Conservation (phyloP, 257 asterid species). For the Salvia hispanica region DNA sequence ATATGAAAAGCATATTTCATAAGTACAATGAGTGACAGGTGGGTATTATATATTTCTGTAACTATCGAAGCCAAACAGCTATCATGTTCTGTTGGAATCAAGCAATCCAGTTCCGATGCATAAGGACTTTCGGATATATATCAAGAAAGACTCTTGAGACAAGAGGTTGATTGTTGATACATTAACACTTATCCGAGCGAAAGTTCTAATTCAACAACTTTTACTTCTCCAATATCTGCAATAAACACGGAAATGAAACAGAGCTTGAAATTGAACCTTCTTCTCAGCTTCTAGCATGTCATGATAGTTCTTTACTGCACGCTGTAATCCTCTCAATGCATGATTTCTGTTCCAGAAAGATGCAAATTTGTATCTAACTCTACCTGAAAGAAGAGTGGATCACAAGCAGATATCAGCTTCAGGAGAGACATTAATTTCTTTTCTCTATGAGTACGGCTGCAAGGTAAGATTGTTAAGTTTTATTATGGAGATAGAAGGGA, state of each 20-base stretch:
- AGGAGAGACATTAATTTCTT: constrained; percentile 1
- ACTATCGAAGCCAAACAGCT: constrained; percentile 10
- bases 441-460: constrained; percentile 9
- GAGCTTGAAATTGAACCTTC: constrained; percentile 57
- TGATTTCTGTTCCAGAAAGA: constrained; percentile 98
- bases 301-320: constrained; percentile 66
- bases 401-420: constrained; percentile 22
- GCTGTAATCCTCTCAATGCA: constrained; percentile 78
- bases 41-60: background rate
- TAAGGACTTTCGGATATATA: background rate
- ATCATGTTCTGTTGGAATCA: background rate
- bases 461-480: constrained; percentile 17
- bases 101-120: background rate
- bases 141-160: constrained; percentile 9
- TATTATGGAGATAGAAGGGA: constrained; percentile 7
- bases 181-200: constrained; percentile 3
- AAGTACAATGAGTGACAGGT: background rate
- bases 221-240: constrained; percentile 18
- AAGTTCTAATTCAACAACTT: background rate
- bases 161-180: constrained; percentile 7
- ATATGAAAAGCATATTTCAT: background rate
- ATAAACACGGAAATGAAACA: constrained; percentile 23
- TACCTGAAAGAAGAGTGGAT: constrained; percentile 60
- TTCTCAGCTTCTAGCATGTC: constrained; percentile 85
- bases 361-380: constrained; percentile 96